A percentile compares a stretch with the other conserved stretches of the same genome.
These are phyloP conservation scores for Botrytis fabae DNA, from an alignment of 2,329 filamentous ascomycete genomes.

Conservation along the genomic window DNA sequence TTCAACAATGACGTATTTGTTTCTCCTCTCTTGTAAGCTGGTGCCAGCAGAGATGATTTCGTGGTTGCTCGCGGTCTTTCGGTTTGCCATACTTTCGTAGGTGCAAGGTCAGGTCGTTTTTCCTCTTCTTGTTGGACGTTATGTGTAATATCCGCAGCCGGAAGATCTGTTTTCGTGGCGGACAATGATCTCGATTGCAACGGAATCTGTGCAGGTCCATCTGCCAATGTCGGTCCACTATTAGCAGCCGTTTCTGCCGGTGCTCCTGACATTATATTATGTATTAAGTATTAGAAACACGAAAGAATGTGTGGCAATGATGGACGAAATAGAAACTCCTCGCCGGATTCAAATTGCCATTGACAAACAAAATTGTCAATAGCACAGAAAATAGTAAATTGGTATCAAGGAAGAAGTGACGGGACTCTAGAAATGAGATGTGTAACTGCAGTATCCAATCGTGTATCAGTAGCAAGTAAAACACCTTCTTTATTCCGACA, in stretches of 20 bases:
- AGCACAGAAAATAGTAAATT: no score
- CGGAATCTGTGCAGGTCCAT: neutral
- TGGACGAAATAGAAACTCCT: neutral
- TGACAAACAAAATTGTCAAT: neutral
- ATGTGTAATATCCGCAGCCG: neutral
- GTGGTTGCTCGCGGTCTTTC: slow-evolving; percentile 31
- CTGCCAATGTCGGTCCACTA: neutral
- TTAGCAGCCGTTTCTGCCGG: slow-evolving; percentile 11
- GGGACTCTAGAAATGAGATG: neutral
- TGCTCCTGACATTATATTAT: neutral
- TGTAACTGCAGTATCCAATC: neutral
- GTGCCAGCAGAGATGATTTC: slow-evolving; percentile 27
- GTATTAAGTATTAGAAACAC: slow-evolving; percentile 8
- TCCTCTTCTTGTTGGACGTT: neutral
- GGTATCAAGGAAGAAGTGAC: neutral
- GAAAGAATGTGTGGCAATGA: neutral
- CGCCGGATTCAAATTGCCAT: neutral
- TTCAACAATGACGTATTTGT: slow-evolving; percentile 36
- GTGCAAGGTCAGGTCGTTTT: slow-evolving; percentile 10
- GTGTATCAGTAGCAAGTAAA: neutral
- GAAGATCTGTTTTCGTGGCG: neutral
- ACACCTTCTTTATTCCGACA: neutral
- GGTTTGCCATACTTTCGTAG: slow-evolving; percentile 32
- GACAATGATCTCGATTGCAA: slow-evolving; percentile 8
- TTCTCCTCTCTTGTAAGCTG: slow-evolving; percentile 27